Percentiles rank a stretch among this genome's conserved stretches.
Conservation (phyloP, 345 rosid species). For the Eucalyptus globulus region DNA sequence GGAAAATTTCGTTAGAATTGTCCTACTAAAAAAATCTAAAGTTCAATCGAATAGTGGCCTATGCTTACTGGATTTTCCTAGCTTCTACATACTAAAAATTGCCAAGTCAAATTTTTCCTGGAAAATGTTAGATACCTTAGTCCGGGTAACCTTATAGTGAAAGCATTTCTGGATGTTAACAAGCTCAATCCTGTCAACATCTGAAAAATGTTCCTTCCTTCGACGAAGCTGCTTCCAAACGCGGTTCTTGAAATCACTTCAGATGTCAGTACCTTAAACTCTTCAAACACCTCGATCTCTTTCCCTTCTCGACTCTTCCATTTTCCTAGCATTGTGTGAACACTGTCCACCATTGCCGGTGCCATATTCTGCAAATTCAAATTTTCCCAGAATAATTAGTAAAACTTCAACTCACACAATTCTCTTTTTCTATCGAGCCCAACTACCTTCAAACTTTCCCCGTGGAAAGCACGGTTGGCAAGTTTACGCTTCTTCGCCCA, state of each 20-base stretch:
- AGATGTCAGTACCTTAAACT: slow-evolving; percentile 26
- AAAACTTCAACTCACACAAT: no score
- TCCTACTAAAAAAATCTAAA: background rate
- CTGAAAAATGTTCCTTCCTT: slow-evolving; percentile 25
- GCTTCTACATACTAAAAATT: background rate
- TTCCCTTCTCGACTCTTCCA: slow-evolving; percentile 17
- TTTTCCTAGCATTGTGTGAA: slow-evolving; percentile 25
- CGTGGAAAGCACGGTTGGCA: slow-evolving; percentile 36
- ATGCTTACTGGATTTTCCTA: background rate
- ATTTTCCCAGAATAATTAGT: background rate
- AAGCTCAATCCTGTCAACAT: slow-evolving; percentile 5
- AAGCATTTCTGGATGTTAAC: background rate
- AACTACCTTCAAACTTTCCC: slow-evolving; percentile 24
- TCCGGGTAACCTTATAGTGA: slow-evolving; percentile 6
- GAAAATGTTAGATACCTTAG: slow-evolving; percentile 1
- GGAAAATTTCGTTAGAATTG: background rate
- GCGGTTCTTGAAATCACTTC: slow-evolving; percentile 39
- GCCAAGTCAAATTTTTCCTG: background rate
- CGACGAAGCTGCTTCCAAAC: slow-evolving; percentile 32
- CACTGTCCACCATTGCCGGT: slow-evolving; percentile 21
- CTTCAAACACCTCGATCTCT: slow-evolving; percentile 25
- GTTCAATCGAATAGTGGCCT: background rate
- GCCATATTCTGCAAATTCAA: slow-evolving; percentile 6
- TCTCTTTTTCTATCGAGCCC: background rate
- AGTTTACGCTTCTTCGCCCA: slow-evolving; percentile 30